Evolutionary conservation across 164 flowering plant genomes (phyloP).

Genomic region (Vitis amurensis): DNA sequence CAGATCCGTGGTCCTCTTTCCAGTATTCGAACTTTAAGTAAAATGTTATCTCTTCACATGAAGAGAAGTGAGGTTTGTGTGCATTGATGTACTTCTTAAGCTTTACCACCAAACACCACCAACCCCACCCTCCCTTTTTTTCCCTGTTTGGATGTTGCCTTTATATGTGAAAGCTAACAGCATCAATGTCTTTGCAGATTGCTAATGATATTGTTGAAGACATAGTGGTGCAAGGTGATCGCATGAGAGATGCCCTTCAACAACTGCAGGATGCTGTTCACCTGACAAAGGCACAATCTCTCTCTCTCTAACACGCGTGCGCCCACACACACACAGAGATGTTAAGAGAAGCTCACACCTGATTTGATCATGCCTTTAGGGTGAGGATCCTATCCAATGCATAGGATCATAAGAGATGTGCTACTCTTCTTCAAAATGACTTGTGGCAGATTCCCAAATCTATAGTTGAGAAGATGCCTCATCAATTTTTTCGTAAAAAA

Average conservation of each 20-base stretch:
- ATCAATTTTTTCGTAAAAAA: too few relatives aligned
- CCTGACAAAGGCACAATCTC: conserved; percentile 68
- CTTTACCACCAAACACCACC: too few relatives aligned
- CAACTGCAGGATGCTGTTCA: conserved; percentile 92
- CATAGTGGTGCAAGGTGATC: conserved; percentile 81
- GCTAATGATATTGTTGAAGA: conserved; percentile 83
- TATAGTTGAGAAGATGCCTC: too few relatives aligned
- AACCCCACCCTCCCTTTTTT: not conserved
- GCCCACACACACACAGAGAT: too few relatives aligned
- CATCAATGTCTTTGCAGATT: conserved; percentile 41
- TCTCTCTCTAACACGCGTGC: conserved; percentile 2
- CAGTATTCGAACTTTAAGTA: conserved; percentile 75
- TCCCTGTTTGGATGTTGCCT: not conserved
- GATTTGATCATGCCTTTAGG: not conserved
- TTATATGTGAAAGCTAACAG: not conserved
- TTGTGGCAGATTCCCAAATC: too few relatives aligned
- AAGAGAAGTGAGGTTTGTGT: conserved; percentile 73
- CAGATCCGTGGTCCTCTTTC: conserved; percentile 95
- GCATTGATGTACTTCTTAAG: too few relatives aligned
- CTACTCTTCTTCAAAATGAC: too few relatives aligned
- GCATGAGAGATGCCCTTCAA: conserved; percentile 68
- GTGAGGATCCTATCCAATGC: too few relatives aligned
- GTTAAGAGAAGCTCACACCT: not conserved
- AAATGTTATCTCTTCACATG: conserved; percentile 69
- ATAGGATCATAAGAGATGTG: too few relatives aligned